Conservation (phyloP, 495 filamentous ascomycete species). For the Penicillium macrosclerotiorum region DNA sequence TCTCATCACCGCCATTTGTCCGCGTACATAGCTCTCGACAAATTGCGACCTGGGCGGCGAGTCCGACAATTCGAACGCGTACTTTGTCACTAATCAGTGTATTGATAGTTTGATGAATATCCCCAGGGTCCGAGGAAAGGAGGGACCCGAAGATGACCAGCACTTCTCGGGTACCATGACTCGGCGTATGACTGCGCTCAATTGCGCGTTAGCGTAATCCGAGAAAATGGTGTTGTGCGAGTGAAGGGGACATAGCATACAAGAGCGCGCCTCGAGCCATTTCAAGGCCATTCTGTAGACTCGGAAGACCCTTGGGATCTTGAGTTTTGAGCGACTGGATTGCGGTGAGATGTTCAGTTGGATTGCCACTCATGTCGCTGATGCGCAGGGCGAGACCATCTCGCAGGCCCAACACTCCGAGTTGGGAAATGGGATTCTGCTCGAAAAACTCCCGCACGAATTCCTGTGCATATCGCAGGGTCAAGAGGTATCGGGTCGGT, state of each 20-base stretch:
- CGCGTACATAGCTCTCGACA: constrained; percentile 82
- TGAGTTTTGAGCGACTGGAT: constrained; percentile 66
- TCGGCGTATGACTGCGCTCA: constrained; percentile 71
- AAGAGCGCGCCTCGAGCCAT: constrained; percentile 88
- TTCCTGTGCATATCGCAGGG: constrained; percentile 77
- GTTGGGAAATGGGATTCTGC: constrained; percentile 97
- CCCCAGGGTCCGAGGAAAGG: constrained; percentile 84
- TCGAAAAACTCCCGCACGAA: constrained; percentile 96
- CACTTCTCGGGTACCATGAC: constrained; percentile 88
- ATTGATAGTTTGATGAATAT: constrained; percentile 88
- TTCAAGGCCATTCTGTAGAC: constrained; percentile 91
- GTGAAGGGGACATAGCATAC: constrained; percentile 40
- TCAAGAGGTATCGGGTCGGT: constrained; percentile 79
- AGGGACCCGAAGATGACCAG: constrained; percentile 91
- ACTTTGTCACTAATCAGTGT: constrained; percentile 76
- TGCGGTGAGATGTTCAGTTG: constrained; percentile 78
- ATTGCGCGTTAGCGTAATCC: constrained; percentile 15
- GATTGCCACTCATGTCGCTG: constrained; percentile 88
- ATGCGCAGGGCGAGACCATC: constrained; percentile 85
- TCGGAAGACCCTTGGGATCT: constrained; percentile 85
- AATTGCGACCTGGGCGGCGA: constrained; percentile 88
- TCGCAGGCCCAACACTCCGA: constrained; percentile 85
- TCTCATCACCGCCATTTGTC: constrained; percentile 78
- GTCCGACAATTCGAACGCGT: constrained; percentile 80
- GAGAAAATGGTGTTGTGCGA: background rate